Conservation (phyloP, 2,329 filamentous ascomycete genomes). For the Arachnomyces sp. region DNA sequence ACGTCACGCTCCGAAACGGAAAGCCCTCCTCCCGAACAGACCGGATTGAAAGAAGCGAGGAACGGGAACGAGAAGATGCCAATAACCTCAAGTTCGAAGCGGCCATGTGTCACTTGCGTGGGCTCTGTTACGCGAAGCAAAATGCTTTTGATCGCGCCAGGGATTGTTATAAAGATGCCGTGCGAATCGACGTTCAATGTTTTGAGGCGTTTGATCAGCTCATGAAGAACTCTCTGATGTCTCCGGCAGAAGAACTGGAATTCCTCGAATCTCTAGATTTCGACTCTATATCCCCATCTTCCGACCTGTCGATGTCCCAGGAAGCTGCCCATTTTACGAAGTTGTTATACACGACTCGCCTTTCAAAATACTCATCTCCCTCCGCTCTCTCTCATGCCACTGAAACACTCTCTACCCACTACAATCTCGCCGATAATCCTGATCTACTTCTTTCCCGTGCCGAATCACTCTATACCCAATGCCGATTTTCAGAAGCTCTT, state of each 20-base stretch:
- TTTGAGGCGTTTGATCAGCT: slow-evolving; percentile 97
- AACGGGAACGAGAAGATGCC: slow-evolving; percentile 60
- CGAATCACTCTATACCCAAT: slow-evolving; percentile 89
- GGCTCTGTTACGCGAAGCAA: slow-evolving; percentile 91
- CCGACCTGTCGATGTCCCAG: slow-evolving; percentile 62
- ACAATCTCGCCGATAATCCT: slow-evolving; percentile 76
- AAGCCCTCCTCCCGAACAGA: slow-evolving; percentile 42
- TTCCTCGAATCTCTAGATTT: slow-evolving; percentile 88
- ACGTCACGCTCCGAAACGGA: slow-evolving; percentile 42
- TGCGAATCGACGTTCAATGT: slow-evolving; percentile 93
- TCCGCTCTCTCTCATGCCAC: slow-evolving; percentile 74
- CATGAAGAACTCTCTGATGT: slow-evolving; percentile 91
- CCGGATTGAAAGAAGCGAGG: slow-evolving; percentile 51
- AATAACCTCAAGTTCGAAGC: slow-evolving; percentile 82
- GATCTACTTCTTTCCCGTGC: slow-evolving; percentile 86
- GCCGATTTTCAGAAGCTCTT: slow-evolving; percentile 81
- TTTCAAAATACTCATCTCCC: slow-evolving; percentile 92
- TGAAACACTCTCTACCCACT: slow-evolving; percentile 88
- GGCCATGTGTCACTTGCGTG: slow-evolving; percentile 92
- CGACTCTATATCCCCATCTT: slow-evolving; percentile 63
- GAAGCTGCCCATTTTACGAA: slow-evolving; percentile 90
- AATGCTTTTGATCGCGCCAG: slow-evolving; percentile 96
- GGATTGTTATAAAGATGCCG: slow-evolving; percentile 96
- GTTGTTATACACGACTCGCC: slow-evolving; percentile 88
- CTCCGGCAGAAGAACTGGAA: slow-evolving; percentile 78